Conservation (phyloP, 1,284 basidiomycete genomes). For the Schizophyllum commune region DNA sequence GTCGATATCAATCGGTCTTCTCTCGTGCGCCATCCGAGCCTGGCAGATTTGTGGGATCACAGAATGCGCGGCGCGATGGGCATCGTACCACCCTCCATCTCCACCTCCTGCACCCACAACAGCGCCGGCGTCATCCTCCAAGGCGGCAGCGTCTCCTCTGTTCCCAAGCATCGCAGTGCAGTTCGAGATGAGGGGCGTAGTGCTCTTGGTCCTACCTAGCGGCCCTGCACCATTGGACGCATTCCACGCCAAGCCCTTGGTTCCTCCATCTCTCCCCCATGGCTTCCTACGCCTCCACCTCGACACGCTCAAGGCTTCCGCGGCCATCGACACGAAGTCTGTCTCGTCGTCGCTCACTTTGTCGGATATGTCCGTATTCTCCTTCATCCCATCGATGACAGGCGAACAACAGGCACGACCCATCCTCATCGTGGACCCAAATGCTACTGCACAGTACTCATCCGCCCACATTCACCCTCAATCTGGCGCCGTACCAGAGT, state of each 20-base stretch:
- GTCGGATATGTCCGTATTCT: constrained; percentile 48
- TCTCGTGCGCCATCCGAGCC: constrained; percentile 45
- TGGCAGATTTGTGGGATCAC: constrained; percentile 43
- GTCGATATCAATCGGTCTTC: constrained; percentile 37
- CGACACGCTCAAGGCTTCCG: constrained; percentile 31
- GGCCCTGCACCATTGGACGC: constrained; percentile 8
- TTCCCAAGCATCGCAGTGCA: not conserved
- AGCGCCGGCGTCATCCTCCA: constrained; percentile 10
- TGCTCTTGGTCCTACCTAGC: constrained; percentile 39
- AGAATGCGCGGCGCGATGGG: constrained; percentile 32
- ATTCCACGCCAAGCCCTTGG: constrained; percentile 52
- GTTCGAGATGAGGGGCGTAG: constrained; percentile 31
- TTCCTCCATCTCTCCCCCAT: constrained; percentile 39
- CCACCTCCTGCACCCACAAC: constrained; percentile 9
- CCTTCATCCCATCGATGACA: constrained; percentile 24
- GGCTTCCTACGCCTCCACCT: constrained; percentile 53
- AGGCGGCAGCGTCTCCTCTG: not conserved
- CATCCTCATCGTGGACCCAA: constrained; percentile 55
- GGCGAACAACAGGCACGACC: constrained; percentile 36
- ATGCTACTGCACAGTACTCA: constrained; percentile 45
- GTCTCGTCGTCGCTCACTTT: constrained; percentile 19
- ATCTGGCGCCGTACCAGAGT: constrained; percentile 8
- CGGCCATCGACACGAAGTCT: constrained; percentile 6
- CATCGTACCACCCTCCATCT: constrained; percentile 18
- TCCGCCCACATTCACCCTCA: constrained; percentile 34